phyloP scores from a whole-genome alignment of 2,329 filamentous ascomycete species.

The Hypocreales sp. region DNA sequence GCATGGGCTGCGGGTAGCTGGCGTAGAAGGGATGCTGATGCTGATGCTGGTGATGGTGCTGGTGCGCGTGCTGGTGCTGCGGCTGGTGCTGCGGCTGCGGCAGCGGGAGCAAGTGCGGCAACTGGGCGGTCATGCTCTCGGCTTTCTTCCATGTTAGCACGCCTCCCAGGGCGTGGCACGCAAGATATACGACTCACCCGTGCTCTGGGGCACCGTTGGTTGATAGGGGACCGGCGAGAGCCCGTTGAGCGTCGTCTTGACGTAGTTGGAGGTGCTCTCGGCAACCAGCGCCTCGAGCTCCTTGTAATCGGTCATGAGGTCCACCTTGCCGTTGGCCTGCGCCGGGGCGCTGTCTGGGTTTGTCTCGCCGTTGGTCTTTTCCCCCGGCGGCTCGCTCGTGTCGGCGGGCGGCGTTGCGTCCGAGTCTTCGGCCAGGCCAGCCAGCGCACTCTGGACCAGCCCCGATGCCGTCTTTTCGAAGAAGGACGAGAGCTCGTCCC shows the following conservation, averaged over 20 bases:
- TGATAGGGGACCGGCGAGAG: conserved; percentile 26
- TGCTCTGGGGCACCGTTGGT: conserved; percentile 23
- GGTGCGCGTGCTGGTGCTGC: not conserved
- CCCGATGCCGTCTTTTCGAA: conserved; percentile 25
- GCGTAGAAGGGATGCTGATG: conserved; percentile 21
- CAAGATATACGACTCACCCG: conserved; percentile 13
- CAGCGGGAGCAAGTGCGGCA: conserved; percentile 18
- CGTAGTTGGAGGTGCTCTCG: conserved; percentile 28
- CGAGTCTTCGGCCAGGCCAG: conserved; percentile 16
- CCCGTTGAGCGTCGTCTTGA: conserved; percentile 25
- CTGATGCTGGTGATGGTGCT: conserved; percentile 11
- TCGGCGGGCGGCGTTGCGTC: conserved; percentile 5
- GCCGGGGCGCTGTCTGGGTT: conserved; percentile 9
- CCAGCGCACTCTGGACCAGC: conserved; percentile 23
- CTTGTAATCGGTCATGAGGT: conserved; percentile 22
- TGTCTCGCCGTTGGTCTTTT: conserved; percentile 10
- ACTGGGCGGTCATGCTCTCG: conserved; percentile 19
- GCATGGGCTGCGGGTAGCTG: conserved; percentile 16
- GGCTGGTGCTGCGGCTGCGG: not conserved
- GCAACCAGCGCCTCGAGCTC: conserved; percentile 27
- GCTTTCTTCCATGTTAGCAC: conserved; percentile 7
- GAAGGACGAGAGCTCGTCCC: conserved; percentile 25
- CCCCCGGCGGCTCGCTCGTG: conserved; percentile 7
- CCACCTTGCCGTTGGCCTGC: conserved; percentile 15
- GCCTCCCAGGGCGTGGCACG: not conserved